phyloP scores from a whole-genome alignment of 2,329 filamentous ascomycete genomes.

The Ceratocystiopsis sp. region DNA sequence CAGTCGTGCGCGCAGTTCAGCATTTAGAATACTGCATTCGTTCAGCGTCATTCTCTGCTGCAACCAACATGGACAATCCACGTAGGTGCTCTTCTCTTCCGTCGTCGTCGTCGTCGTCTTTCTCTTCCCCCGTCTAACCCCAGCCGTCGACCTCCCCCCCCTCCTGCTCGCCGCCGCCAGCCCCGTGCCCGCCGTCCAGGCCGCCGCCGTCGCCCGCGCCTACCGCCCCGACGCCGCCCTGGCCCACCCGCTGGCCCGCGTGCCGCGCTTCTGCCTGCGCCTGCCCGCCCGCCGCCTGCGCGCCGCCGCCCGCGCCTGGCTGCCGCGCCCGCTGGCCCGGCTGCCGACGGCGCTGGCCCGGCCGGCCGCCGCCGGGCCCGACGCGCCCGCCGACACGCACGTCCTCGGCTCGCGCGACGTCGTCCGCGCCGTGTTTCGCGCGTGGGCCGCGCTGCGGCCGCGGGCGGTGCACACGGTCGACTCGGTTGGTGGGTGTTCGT shows the following conservation, averaged over 20 bases:
- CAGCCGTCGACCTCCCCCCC: constrained; percentile 5
- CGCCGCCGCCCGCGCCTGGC: background rate
- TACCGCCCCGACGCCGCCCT: constrained; percentile 8
- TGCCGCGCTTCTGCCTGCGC: constrained; percentile 42
- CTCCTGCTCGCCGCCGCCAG: constrained; percentile 6
- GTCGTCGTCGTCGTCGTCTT: background rate
- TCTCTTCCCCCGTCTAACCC: background rate
- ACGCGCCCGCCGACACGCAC: constrained; percentile 23
- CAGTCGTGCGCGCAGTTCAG: background rate
- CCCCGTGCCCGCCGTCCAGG: constrained; percentile 4
- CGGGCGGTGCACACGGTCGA: constrained; percentile 51
- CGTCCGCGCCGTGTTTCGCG: constrained; percentile 55
- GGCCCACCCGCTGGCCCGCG: constrained; percentile 16
- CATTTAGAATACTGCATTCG: background rate
- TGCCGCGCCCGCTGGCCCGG: constrained; percentile 7
- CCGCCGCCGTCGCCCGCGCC: constrained; percentile 3
- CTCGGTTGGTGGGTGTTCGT: no score
- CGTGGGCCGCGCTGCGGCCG: constrained; percentile 74
- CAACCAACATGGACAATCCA: constrained; percentile 8
- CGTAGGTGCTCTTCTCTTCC: background rate
- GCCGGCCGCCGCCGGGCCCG: no score
- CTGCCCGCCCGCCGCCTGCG: no score
- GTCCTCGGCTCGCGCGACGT: constrained; percentile 45
- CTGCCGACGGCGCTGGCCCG: no score
- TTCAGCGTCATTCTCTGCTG: background rate